Percentiles rank a stretch among this genome's conserved stretches.
These are phyloP conservation scores for Capsicum baccatum DNA, from an alignment of 257 asterid genomes.

Conservation along the genomic window DNA sequence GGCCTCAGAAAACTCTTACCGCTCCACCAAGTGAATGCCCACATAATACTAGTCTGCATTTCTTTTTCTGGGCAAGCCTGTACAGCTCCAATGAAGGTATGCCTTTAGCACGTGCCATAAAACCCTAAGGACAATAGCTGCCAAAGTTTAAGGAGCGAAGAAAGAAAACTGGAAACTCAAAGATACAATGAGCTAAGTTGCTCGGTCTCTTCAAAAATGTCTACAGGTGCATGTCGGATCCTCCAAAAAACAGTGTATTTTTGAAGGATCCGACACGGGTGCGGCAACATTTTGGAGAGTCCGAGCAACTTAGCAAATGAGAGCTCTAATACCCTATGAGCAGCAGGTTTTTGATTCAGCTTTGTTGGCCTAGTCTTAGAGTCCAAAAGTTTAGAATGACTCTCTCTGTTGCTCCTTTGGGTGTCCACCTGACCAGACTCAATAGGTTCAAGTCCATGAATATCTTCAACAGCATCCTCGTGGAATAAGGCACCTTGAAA, in stretches of 20 bases:
- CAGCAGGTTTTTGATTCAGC: constrained; percentile 80
- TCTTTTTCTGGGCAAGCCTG: constrained; percentile 95
- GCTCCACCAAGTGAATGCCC: constrained; percentile 99
- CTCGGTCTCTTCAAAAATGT: too few relatives aligned
- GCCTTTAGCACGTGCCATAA: constrained; percentile 99
- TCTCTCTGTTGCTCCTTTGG: constrained; percentile 56
- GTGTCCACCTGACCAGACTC: constrained; percentile 40
- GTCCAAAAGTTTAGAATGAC: constrained; percentile 48
- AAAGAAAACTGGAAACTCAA: constrained; percentile 20
- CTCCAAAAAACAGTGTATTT: too few relatives aligned
- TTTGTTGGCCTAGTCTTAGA: constrained; percentile 57
- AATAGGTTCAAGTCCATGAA: constrained; percentile 48
- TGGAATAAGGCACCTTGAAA: constrained; percentile 99
- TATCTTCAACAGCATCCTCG: constrained; percentile 61
- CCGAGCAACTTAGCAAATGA: constrained; percentile 13
- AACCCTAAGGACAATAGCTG: constrained; percentile 64
- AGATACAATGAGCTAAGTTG: background rate
- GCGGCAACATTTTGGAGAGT: too few relatives aligned
- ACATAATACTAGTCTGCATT: constrained; percentile 80
- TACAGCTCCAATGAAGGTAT: constrained; percentile 95
- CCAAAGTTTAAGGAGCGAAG: background rate
- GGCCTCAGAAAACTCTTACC: constrained; percentile 35
- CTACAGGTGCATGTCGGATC: too few relatives aligned
- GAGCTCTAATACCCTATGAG: constrained; percentile 70
- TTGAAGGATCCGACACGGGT: too few relatives aligned